A percentile compares a stretch with the other conserved stretches of the same genome.
Conservation (phyloP, 2,329 filamentous ascomycete species). For the Aspergillus latus region DNA sequence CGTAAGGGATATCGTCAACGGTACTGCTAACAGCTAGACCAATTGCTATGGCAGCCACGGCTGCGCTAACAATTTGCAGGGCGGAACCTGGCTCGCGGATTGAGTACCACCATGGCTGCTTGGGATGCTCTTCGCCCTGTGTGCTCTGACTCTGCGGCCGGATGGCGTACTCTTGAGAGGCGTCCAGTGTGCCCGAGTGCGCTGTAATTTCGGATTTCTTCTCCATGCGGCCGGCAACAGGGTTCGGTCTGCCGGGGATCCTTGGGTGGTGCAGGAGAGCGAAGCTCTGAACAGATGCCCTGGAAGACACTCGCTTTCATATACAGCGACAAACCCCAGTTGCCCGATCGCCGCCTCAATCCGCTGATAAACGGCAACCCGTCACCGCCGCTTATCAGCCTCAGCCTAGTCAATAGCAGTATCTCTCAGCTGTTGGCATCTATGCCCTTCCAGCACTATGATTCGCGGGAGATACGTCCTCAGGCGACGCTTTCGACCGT, state of each 20-base stretch:
- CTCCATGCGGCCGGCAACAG: background rate
- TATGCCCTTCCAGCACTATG: background rate
- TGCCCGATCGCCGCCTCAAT: background rate
- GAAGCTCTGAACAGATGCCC: no score
- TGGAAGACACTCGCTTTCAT: no score
- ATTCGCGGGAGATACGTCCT: background rate
- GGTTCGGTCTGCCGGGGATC: no score
- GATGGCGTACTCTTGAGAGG: background rate
- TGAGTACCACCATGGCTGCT: conserved; percentile 10
- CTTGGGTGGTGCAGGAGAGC: no score
- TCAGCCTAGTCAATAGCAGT: no score
- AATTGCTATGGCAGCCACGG: conserved; percentile 7
- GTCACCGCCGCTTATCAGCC: no score
- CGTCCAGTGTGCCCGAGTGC: background rate
- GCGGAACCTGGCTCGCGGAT: conserved; percentile 9
- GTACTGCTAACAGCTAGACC: conserved; percentile 8
- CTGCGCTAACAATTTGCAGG: conserved; percentile 9
- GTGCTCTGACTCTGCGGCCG: background rate
- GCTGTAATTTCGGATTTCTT: background rate
- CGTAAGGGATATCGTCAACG: conserved; percentile 10
- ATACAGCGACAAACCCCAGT: background rate
- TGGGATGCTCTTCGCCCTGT: background rate
- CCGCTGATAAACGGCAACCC: background rate
- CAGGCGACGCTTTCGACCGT: no score
- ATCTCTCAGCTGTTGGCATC: background rate